Base-by-base conservation (phyloP, 176 grass and related monocot species). In the Avena atlantica region DNA sequence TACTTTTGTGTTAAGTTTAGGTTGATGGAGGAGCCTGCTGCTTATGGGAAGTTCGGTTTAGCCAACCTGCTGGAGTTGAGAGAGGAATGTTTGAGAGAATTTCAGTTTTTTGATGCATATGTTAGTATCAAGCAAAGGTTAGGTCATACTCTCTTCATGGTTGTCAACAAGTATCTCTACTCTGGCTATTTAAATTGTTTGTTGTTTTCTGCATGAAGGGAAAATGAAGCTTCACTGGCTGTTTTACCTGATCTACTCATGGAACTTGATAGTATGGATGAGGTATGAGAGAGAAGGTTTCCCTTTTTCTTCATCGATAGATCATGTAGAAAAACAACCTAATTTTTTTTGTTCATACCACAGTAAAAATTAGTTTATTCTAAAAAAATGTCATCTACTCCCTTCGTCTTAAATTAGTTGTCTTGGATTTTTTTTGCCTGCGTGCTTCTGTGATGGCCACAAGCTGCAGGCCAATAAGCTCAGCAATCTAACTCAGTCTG, bases 51-150 rank as follows among this genome's bases (percentile, higher is more conserved):
- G 77, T 96, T 98, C 12, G 94, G 97, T 49, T 80, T 98, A 86
- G 97, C 87, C 62, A 85, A 98, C 83, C 90, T 98, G 67, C 88
- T 98, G 83, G 97, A 98, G 76, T 86, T 98, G 58, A 94, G 97
- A 87, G 97, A 98, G 93, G 97, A 98, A 91, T 98, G 97, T 70
- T 86, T 98, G 60, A 96, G 97, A 89, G 97, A 98, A 89, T 98
- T 96, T 74, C 97, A 98, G 40, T 98, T 98, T 85, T 86, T 72
- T 17, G 97, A 98, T 93, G 97, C 97, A 74, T 98, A 98, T 85
- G 84, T 96, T 66, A 94, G 93, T 88, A 98, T 98, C 81, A 98
- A 98, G 87, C 97, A 98, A 81, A 98, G 97, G 97, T 96, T 90
- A 79, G 78, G 65, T 86, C 75, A 23, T 47, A 37, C 66, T 51